A percentile compares a stretch with the other conserved stretches of the same genome.
Conservation (phyloP, 164 flowering plant species). For the Kalanchoe fedtschenkoi region DNA sequence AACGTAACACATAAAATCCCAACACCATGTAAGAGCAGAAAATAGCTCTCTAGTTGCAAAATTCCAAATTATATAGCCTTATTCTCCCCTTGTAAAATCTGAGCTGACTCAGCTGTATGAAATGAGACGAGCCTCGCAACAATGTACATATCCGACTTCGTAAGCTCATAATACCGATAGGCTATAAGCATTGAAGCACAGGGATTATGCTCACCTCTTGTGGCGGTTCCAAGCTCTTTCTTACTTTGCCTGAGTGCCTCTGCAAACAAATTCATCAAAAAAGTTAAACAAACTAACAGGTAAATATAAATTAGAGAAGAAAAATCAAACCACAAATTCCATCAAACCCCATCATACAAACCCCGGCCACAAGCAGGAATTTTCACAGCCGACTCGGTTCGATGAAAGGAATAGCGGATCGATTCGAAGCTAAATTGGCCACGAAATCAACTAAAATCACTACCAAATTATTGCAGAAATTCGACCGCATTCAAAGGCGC, state of each 20-base stretch:
- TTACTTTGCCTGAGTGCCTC: conserved; percentile 6
- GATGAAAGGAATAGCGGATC: neutral
- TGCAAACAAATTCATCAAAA: neutral
- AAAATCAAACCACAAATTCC: neutral
- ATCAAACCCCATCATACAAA: neutral
- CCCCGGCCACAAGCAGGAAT: neutral
- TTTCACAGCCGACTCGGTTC: neutral
- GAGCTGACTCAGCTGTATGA: neutral
- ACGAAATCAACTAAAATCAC: neutral
- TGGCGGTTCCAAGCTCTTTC: conserved; percentile 6
- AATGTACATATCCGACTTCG: neutral
- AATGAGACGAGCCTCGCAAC: neutral
- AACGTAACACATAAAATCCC: neutral
- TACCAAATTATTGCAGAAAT: neutral
- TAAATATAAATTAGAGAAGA: neutral
- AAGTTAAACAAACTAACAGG: neutral
- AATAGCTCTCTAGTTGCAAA: neutral
- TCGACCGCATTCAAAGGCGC: neutral
- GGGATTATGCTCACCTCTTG: neutral
- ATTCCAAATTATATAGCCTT: too few relatives aligned
- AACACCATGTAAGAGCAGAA: neutral
- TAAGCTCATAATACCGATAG: neutral
- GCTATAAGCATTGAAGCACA: neutral
- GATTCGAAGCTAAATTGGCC: neutral
- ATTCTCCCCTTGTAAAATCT: too few relatives aligned